These are phyloP conservation scores for Botrytis galanthina DNA, from an alignment of 2,329 filamentous ascomycete genomes.

Conservation along the genomic window DNA sequence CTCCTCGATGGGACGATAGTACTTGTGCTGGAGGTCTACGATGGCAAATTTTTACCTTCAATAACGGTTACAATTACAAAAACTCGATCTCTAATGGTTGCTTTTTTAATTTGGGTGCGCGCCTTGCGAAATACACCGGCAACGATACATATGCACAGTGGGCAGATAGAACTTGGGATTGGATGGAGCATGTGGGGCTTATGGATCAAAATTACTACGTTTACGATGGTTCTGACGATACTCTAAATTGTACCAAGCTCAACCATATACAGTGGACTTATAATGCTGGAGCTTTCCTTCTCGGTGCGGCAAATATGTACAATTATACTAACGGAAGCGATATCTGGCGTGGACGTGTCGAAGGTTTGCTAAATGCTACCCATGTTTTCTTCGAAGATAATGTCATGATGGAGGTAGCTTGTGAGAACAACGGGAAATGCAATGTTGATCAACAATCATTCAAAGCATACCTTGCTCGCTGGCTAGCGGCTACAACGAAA, in stretches of 20 bases:
- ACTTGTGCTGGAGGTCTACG: conserved; percentile 73
- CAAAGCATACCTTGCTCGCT: conserved; percentile 60
- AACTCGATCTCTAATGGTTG: conserved; percentile 62
- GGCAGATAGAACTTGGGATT: conserved; percentile 72
- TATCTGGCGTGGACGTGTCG: conserved; percentile 58
- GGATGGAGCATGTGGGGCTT: conserved; percentile 58
- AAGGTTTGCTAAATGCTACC: conserved; percentile 54
- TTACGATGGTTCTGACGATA: conserved; percentile 60
- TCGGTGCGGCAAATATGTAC: conserved; percentile 67
- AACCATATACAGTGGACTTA: conserved; percentile 67
- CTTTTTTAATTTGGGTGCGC: conserved; percentile 62
- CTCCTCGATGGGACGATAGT: conserved; percentile 65
- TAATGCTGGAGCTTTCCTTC: conserved; percentile 64
- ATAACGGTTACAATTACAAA: conserved; percentile 78
- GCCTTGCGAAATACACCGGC: conserved; percentile 72
- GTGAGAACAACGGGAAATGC: conserved; percentile 58
- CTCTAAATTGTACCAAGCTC: conserved; percentile 55
- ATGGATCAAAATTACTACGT: conserved; percentile 59
- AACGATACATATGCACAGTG: conserved; percentile 76
- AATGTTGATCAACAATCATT: conserved; percentile 60
- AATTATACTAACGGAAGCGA: conserved; percentile 56
- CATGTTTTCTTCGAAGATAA: conserved; percentile 55
- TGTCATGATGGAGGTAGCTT: conserved; percentile 64
- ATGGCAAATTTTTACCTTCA: conserved; percentile 84
- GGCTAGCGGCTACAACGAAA: conserved; percentile 60